A percentile compares a stretch with the other conserved stretches of the same genome.
Evolutionary conservation across 495 filamentous ascomycete genomes (phyloP).

Genomic region (Lasiosphaeriaceae sp.): DNA sequence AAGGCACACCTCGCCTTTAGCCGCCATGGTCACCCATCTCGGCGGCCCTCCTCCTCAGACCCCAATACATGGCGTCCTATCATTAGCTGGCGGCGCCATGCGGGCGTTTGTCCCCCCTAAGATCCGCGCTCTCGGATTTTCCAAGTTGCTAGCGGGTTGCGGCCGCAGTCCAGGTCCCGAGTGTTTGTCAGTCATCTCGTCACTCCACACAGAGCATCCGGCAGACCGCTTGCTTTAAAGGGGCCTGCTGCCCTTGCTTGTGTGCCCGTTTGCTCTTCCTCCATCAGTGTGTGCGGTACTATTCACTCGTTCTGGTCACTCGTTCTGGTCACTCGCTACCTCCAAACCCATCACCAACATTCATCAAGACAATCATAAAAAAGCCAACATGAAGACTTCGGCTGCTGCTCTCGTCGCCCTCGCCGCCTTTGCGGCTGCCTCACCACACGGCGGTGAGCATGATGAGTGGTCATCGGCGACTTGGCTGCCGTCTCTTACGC

Average conservation of each 20-base stretch:
- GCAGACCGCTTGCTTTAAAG: conserved; percentile 3
- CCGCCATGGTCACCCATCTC: conserved; percentile 5
- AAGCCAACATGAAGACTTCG: conserved; percentile 24
- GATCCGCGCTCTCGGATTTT: neutral
- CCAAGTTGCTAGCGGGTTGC: neutral
- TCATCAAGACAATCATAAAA: neutral
- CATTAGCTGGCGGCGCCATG: conserved; percentile 6
- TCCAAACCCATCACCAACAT: no score
- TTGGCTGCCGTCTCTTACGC: conserved; percentile 11
- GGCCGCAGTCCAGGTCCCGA: neutral
- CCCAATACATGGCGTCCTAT: conserved; percentile 5
- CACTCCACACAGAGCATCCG: neutral
- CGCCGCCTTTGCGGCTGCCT: conserved; percentile 23
- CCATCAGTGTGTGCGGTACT: neutral
- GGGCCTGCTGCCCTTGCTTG: neutral
- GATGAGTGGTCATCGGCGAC: conserved; percentile 13
- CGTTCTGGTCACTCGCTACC: neutral
- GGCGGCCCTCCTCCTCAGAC: neutral
- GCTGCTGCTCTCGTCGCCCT: conserved; percentile 25
- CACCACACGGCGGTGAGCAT: neutral
- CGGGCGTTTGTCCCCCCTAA: neutral
- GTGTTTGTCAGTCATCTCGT: neutral
- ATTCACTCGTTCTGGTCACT: neutral
- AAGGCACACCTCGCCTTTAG: conserved; percentile 12
- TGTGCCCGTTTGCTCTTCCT: neutral